Conservation (phyloP, 2,329 filamentous ascomycete species). For the Botryotinia calthae region DNA sequence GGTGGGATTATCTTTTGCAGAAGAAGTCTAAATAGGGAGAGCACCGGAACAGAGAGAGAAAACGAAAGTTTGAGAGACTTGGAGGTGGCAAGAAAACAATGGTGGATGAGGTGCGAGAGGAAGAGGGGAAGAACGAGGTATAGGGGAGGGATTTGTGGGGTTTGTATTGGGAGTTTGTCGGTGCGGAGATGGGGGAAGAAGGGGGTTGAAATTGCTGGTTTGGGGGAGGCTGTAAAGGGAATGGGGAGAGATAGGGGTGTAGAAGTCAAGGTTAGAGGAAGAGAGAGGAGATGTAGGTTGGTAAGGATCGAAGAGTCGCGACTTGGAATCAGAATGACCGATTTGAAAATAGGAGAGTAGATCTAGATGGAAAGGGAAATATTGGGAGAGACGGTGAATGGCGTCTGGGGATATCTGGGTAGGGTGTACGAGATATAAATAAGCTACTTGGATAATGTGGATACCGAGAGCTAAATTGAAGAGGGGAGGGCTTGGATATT, state of each 20-base stretch:
- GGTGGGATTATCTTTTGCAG: not conserved
- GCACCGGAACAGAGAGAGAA: not conserved
- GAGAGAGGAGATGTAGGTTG: not conserved
- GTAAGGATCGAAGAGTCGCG: rapidly evolving
- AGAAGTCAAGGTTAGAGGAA: not conserved
- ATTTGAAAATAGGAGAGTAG: not conserved
- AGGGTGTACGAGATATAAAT: not conserved
- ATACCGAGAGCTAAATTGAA: not conserved
- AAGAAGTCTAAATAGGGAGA: not conserved
- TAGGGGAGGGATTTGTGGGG: not conserved
- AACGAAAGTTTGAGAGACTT: not conserved
- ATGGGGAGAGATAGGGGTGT: not conserved
- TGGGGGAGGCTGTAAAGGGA: rapidly evolving
- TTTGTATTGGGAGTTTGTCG: not conserved
- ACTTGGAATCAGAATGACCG: not conserved
- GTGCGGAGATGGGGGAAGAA: not conserved
- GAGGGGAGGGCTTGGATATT: not conserved
- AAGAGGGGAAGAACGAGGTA: not conserved
- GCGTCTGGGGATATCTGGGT: not conserved
- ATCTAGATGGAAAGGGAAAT: not conserved
- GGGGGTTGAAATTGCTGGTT: not conserved
- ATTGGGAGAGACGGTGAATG: rapidly evolving
- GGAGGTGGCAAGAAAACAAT: not conserved
- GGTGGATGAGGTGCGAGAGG: not conserved
- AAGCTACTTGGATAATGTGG: not conserved